These are phyloP conservation scores for Leccinum incarnatum DNA, from an alignment of 768 basidiomycete species.

Conservation along the genomic window DNA sequence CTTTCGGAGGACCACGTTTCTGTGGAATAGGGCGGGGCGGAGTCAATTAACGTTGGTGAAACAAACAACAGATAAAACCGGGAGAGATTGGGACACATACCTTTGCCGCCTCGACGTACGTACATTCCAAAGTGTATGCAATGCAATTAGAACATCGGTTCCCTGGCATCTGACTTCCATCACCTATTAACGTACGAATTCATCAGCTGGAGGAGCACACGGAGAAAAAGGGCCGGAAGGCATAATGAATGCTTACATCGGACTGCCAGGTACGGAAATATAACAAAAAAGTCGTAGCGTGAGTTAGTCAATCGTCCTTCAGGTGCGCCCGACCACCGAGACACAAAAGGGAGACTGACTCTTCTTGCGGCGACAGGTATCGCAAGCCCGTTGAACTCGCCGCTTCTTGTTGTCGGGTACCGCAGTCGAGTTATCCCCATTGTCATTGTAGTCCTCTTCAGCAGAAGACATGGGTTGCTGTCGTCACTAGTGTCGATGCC, in stretches of 20 bases:
- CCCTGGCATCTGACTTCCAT: constrained; percentile 57
- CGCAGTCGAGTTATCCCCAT: constrained; percentile 23
- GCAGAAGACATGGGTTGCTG: constrained; percentile 45
- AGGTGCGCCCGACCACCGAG: not conserved
- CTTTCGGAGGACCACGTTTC: constrained; percentile 42
- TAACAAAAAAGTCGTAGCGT: not conserved
- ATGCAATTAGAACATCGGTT: constrained; percentile 59
- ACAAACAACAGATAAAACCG: not conserved
- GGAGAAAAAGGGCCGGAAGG: not conserved
- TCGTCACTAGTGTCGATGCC: not conserved
- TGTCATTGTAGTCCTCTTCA: constrained; percentile 61
- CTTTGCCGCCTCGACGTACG: constrained; percentile 55
- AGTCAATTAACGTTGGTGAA: not conserved
- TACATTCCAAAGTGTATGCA: constrained; percentile 46
- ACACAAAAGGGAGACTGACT: constrained; percentile 41
- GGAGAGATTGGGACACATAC: constrained; percentile 26
- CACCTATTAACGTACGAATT: constrained; percentile 36
- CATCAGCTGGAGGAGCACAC: not conserved
- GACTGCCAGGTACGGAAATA: constrained; percentile 6
- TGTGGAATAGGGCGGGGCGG: constrained; percentile 5
- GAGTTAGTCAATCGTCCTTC: not conserved
- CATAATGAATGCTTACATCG: constrained; percentile 22
- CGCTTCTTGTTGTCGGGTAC: constrained; percentile 57
- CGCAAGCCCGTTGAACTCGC: constrained; percentile 75
- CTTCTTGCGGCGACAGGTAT: constrained; percentile 82